These are phyloP conservation scores for Lycium barbarum DNA, from an alignment of 257 asterid species.

Conservation along the genomic window DNA sequence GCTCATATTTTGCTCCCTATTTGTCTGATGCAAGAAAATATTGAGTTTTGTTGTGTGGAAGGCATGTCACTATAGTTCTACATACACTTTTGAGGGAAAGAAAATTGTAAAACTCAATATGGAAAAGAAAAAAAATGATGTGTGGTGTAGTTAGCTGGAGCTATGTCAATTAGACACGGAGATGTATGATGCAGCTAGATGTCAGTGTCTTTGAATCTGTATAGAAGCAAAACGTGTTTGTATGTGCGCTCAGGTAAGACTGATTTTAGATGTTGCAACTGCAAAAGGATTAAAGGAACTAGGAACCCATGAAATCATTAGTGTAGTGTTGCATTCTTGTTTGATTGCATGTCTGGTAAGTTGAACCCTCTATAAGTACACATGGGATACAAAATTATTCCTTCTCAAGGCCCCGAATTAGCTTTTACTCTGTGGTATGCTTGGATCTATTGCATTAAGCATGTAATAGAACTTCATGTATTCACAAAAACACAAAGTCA, in stretches of 20 bases:
- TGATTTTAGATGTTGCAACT: background rate
- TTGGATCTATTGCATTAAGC: background rate
- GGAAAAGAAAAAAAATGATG: background rate
- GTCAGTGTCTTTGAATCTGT: background rate
- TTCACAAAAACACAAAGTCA: too few relatives aligned
- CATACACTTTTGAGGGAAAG: background rate
- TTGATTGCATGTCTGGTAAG: background rate
- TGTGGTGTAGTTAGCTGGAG: background rate
- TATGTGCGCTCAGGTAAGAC: background rate
- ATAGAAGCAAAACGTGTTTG: background rate
- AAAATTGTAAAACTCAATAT: background rate
- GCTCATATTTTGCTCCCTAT: background rate
- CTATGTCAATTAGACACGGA: background rate
- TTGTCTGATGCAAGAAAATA: slow-evolving; percentile 4
- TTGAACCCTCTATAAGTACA: slow-evolving; percentile 11
- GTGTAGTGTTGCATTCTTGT: background rate
- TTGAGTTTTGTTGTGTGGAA: background rate
- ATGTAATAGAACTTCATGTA: background rate
- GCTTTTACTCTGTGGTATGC: background rate
- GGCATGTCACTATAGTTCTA: background rate
- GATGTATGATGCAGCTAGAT: slow-evolving; percentile 21
- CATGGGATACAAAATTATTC: background rate
- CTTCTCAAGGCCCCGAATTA: background rate
- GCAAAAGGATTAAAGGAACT: slow-evolving; percentile 8
- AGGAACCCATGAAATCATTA: background rate